Conservation (phyloP, 495 filamentous ascomycete species). For the Aspergillus funiculosus region DNA sequence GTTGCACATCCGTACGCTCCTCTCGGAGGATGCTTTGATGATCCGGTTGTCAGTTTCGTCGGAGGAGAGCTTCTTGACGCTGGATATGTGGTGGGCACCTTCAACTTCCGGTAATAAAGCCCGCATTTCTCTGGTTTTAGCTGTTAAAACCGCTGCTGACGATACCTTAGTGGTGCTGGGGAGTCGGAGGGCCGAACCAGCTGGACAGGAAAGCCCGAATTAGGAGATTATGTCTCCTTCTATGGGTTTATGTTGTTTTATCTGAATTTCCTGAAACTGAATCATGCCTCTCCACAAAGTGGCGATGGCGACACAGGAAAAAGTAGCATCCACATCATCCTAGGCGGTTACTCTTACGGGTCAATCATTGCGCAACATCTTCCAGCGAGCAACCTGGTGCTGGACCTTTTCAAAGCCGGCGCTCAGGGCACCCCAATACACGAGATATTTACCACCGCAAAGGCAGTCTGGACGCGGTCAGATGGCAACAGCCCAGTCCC, state of each 20-base stretch:
- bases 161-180: conserved; percentile 62
- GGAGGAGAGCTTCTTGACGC: conserved; percentile 55
- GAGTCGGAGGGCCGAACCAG: conserved; percentile 68
- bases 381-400: conserved; percentile 53
- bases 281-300: background rate
- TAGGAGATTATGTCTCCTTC: conserved; percentile 74
- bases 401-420: conserved; percentile 51
- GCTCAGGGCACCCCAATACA: conserved; percentile 48
- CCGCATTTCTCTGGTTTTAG: background rate
- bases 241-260: conserved; percentile 73
- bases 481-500: conserved; percentile 23
- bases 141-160: background rate
- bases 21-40: conserved; percentile 80
- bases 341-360: conserved; percentile 91
- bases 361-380: conserved; percentile 71
- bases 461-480: conserved; percentile 52
- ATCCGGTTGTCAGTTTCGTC: conserved; percentile 63
- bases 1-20: conserved; percentile 89
- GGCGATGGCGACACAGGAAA: background rate
- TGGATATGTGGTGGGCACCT: conserved; percentile 76
- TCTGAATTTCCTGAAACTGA: conserved; percentile 39
- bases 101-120: conserved; percentile 78
- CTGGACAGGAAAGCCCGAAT: conserved; percentile 78
- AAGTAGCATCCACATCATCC: conserved; percentile 42
- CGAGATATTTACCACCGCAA: conserved; percentile 62